Percentiles rank a stretch among this genome's conserved stretches.
phyloP scores from a whole-genome alignment of 2,329 filamentous ascomycete species.

The Claviceps maximensis region DNA sequence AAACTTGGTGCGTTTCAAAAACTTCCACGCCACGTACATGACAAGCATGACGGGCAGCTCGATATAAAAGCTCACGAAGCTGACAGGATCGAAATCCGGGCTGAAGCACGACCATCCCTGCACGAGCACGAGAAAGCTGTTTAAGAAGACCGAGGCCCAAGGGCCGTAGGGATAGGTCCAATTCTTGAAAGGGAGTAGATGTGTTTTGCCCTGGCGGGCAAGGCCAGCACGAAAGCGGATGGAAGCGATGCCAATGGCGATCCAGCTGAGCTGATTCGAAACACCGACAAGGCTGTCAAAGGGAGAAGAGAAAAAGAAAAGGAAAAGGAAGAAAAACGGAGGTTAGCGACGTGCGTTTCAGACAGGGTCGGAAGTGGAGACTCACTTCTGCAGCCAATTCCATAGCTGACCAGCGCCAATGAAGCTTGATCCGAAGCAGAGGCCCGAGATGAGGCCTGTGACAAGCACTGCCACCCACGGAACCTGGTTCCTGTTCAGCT shows the following conservation, averaged over 20 bases:
- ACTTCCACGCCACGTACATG: slow-evolving; percentile 59
- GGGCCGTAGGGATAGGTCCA: slow-evolving; percentile 54
- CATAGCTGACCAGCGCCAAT: slow-evolving; percentile 53
- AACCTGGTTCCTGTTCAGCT: slow-evolving; percentile 21
- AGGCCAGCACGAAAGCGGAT: slow-evolving; percentile 51
- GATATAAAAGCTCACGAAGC: slow-evolving; percentile 52
- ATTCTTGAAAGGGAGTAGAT: slow-evolving; percentile 49
- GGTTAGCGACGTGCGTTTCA: not conserved
- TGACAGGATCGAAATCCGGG: slow-evolving; percentile 40
- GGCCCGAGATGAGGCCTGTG: slow-evolving; percentile 41
- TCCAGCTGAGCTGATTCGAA: slow-evolving; percentile 54
- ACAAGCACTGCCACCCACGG: slow-evolving; percentile 30
- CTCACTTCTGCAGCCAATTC: slow-evolving; percentile 52
- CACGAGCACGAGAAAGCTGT: slow-evolving; percentile 45
- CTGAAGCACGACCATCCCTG: slow-evolving; percentile 53
- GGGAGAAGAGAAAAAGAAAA: not conserved
- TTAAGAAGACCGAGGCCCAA: slow-evolving; percentile 41
- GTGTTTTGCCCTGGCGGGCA: slow-evolving; percentile 42
- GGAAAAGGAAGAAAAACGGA: not conserved
- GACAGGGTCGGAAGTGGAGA: not conserved
- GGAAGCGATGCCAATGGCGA: slow-evolving; percentile 49
- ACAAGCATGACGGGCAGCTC: slow-evolving; percentile 48
- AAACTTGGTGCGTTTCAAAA: slow-evolving; percentile 50
- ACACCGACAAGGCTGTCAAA: slow-evolving; percentile 45
- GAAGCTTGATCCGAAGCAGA: slow-evolving; percentile 53